Evolutionary conservation across 2,329 filamentous ascomycete genomes (phyloP).

Genomic region (Claviceps sp.): DNA sequence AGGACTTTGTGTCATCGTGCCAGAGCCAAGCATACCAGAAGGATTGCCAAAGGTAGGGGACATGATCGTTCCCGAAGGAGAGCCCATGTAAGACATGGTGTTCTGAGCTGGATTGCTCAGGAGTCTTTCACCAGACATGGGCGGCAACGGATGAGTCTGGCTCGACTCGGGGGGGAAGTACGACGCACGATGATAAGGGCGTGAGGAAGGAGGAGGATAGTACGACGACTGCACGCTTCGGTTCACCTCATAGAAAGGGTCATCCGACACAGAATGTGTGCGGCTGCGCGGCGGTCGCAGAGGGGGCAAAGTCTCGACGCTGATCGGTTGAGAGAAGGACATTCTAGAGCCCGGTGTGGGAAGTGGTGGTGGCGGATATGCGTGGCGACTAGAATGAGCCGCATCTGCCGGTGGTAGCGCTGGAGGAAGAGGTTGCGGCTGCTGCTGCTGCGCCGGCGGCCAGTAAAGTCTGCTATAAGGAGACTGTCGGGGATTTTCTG

Average conservation of each 20-base stretch:
- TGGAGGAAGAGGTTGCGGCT: background rate
- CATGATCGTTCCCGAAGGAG: conserved; percentile 17
- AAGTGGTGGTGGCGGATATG: conserved; percentile 12
- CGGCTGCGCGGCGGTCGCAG: conserved; percentile 24
- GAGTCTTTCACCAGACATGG: conserved; percentile 19
- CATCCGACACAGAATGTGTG: conserved; percentile 21
- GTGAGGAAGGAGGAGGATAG: conserved; percentile 17
- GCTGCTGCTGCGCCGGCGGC: conserved; percentile 15
- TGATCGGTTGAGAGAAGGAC: conserved; percentile 22
- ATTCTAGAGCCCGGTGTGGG: conserved; percentile 16
- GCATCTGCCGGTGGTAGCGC: conserved; percentile 2
- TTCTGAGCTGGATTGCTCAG: conserved; percentile 21
- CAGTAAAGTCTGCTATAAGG: conserved; percentile 21
- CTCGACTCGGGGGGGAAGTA: conserved; percentile 16
- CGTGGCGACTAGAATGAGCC: conserved; percentile 9
- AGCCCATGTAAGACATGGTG: conserved; percentile 19
- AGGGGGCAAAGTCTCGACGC: conserved; percentile 24
- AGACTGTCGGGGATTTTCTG: conserved; percentile 11
- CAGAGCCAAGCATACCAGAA: conserved; percentile 15
- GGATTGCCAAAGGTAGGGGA: conserved; percentile 24
- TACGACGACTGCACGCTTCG: conserved; percentile 17
- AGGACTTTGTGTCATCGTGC: conserved; percentile 21
- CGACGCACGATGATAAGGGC: conserved; percentile 17
- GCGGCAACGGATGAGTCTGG: conserved; percentile 17
- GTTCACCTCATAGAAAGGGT: conserved; percentile 18